These are phyloP conservation scores for Kuraishia ogatae DNA, from an alignment of 805 yeast genomes.

Conservation along the genomic window DNA sequence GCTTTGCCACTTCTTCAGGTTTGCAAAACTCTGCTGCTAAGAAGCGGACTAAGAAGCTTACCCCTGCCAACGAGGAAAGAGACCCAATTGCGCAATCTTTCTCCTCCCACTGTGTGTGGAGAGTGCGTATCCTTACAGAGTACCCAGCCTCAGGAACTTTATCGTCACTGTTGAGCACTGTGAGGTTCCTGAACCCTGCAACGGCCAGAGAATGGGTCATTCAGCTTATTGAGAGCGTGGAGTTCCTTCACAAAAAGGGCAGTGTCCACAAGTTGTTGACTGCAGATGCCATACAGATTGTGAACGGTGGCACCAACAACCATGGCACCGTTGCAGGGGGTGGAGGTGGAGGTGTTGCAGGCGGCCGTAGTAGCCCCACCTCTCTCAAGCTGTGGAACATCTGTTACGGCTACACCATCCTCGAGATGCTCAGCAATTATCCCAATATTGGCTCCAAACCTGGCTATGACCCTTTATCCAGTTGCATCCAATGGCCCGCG, in stretches of 20 bases:
- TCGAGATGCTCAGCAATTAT: constrained; percentile 25
- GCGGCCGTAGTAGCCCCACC: constrained; percentile 31
- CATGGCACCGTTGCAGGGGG: too few species aligned
- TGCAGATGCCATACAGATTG: constrained; percentile 47
- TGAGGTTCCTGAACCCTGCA: constrained; percentile 58
- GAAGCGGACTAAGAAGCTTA: constrained; percentile 20
- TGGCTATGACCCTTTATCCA: constrained; percentile 5
- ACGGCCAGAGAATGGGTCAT: constrained; percentile 85
- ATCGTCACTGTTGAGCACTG: constrained; percentile 57
- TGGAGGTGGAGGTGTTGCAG: neutral
- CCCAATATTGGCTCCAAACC: constrained; percentile 16
- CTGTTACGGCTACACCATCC: constrained; percentile 44
- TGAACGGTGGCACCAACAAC: constrained; percentile 40
- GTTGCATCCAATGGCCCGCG: constrained; percentile 55
- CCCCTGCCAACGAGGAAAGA: constrained; percentile 5
- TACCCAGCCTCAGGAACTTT: constrained; percentile 49
- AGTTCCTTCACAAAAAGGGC: constrained; percentile 79
- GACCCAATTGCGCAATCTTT: neutral
- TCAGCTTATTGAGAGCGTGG: constrained; percentile 78
- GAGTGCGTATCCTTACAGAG: constrained; percentile 60
- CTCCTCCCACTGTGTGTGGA: constrained; percentile 41
- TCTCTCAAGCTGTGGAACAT: constrained; percentile 52
- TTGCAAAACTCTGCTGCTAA: constrained; percentile 22
- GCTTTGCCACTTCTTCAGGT: constrained; percentile 17
- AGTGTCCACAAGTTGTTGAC: constrained; percentile 64